Percentiles rank a stretch among this genome's conserved stretches.
These are phyloP conservation scores for Zygoascus flipseniorum DNA, from an alignment of 805 yeast genomes.

Conservation along the genomic window DNA sequence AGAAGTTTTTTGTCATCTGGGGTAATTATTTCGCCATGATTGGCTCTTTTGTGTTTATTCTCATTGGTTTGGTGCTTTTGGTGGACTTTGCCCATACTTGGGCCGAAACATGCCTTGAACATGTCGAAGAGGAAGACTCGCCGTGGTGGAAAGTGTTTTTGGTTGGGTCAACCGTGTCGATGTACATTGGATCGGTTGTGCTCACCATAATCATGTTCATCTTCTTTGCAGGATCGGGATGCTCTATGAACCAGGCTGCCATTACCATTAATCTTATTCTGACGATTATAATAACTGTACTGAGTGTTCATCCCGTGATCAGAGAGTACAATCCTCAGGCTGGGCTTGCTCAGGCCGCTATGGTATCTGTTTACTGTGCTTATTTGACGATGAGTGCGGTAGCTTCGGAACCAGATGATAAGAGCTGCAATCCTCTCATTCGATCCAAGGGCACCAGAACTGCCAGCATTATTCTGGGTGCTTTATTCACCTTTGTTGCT, in stretches of 20 bases:
- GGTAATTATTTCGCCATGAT: slow-evolving; percentile 85
- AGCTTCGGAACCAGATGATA: slow-evolving; percentile 94
- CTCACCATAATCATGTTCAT: slow-evolving; percentile 75
- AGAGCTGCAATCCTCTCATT: slow-evolving; percentile 81
- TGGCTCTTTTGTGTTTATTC: slow-evolving; percentile 74
- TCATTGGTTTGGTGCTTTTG: slow-evolving; percentile 79
- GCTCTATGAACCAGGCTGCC: slow-evolving; percentile 85
- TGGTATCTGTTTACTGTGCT: slow-evolving; percentile 91
- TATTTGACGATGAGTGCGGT: slow-evolving; percentile 88
- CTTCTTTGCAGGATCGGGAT: slow-evolving; percentile 72
- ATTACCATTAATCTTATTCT: slow-evolving; percentile 68
- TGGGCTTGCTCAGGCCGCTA: slow-evolving; percentile 92
- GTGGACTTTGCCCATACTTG: slow-evolving; percentile 98
- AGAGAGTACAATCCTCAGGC: slow-evolving; percentile 93
- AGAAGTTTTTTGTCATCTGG: slow-evolving; percentile 76
- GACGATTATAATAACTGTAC: slow-evolving; percentile 50
- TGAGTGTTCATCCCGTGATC: slow-evolving; percentile 72
- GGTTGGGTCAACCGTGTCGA: slow-evolving; percentile 76
- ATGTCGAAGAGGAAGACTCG: slow-evolving; percentile 69
- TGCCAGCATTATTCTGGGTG: slow-evolving; percentile 79
- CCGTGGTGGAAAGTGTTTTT: slow-evolving; percentile 70
- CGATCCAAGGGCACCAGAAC: slow-evolving; percentile 88
- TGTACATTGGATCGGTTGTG: slow-evolving; percentile 68
- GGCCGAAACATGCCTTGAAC: slow-evolving; percentile 92
- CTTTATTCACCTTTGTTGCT: slow-evolving; percentile 87